Conservation (phyloP, 805 yeast species). For the Priceomyces fermenticarens region DNA sequence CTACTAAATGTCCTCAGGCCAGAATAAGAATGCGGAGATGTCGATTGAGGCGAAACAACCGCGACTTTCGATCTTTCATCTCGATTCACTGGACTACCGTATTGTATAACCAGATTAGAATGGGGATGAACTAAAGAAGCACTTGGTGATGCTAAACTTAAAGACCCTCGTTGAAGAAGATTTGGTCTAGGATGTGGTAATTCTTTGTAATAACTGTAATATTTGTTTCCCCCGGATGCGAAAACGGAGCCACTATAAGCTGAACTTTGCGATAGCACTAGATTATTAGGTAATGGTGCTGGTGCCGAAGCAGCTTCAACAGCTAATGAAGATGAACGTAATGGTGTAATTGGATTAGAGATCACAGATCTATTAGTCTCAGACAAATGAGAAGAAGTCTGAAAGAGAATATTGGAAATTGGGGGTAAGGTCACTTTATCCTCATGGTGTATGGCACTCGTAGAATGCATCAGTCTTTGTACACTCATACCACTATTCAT, state of each 20-base stretch:
- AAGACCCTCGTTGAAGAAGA: background rate
- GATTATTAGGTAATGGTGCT: background rate
- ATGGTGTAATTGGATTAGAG: constrained; percentile 1
- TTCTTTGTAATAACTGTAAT: constrained; percentile 5
- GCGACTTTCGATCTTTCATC: background rate
- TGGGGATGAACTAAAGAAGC: background rate
- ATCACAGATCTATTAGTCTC: background rate
- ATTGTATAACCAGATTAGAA: too few species aligned
- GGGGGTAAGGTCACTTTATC: constrained; percentile 38
- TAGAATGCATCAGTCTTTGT: background rate
- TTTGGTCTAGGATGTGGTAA: constrained; percentile 4
- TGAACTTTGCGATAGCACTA: constrained; percentile 4
- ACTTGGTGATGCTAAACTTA: background rate
- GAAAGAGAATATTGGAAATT: constrained; percentile 34
- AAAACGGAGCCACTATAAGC: constrained; percentile 3
- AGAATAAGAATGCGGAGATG: background rate
- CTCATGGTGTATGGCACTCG: constrained; percentile 1
- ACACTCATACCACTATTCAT: constrained; percentile 1
- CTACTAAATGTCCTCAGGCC: constrained; percentile 10
- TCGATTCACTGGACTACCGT: background rate
- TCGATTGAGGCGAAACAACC: background rate
- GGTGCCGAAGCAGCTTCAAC: constrained; percentile 2
- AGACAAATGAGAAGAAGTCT: constrained; percentile 1
- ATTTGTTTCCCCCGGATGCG: constrained; percentile 4
- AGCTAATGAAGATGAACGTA: constrained; percentile 6